phyloP scores from a whole-genome alignment of 257 asterid species.

The Paulownia fortunei region DNA sequence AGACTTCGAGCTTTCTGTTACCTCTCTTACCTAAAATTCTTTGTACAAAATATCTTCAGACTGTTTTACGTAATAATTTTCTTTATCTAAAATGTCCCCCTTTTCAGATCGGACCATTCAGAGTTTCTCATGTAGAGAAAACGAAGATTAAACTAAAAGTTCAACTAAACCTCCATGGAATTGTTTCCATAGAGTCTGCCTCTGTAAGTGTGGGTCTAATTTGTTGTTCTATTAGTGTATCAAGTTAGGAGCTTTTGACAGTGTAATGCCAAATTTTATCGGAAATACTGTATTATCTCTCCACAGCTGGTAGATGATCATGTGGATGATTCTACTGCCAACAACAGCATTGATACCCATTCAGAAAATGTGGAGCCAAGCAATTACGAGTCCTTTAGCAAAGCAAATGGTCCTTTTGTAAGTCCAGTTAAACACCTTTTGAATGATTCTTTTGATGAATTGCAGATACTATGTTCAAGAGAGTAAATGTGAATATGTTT shows the following conservation, averaged over 20 bases:
- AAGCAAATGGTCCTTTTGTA: conserved; percentile 54
- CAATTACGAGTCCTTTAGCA: conserved; percentile 45
- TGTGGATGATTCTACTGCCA: conserved; percentile 46
- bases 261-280: conserved; percentile 29
- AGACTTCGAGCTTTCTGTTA: conserved; percentile 27
- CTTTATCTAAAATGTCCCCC: conserved; percentile 9
- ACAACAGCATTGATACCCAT: conserved; percentile 40
- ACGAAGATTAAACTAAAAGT: conserved; percentile 72
- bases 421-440: conserved; percentile 33
- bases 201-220: conserved; percentile 57
- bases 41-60: not conserved
- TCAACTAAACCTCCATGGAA: conserved; percentile 81
- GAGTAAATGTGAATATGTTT: conserved; percentile 15
- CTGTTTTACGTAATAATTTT: conserved; percentile 6
- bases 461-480: conserved; percentile 13
- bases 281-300: conserved; percentile 27
- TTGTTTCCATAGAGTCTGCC: conserved; percentile 74
- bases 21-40: conserved; percentile 11
- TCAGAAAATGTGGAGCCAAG: conserved; percentile 57
- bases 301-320: conserved; percentile 72
- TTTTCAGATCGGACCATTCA: conserved; percentile 85
- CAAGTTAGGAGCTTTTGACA: conserved; percentile 15
- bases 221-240: conserved; percentile 17
- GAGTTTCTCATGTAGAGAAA: conserved; percentile 57
- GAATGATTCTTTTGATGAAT: conserved; percentile 24